Evolutionary conservation across 2,329 filamentous ascomycete genomes (phyloP).

Genomic region (Penicillium crustosum): DNA sequence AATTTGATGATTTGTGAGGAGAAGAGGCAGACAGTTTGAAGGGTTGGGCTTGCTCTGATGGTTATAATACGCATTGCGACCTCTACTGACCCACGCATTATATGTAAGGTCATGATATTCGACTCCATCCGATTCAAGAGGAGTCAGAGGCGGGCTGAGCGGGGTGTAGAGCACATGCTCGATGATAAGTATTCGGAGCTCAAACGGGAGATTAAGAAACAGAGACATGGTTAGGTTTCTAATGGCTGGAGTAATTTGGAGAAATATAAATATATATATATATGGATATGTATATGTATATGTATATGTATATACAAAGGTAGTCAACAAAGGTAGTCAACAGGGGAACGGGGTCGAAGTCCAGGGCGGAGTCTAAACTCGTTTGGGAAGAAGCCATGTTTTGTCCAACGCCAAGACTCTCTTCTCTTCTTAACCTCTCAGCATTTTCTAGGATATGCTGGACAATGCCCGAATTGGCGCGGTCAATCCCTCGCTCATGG

Average conservation of each 20-base stretch:
- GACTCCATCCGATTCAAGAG: background rate
- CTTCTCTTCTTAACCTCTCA: background rate
- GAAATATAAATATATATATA: too few species aligned
- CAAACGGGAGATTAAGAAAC: background rate
- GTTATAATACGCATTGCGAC: background rate
- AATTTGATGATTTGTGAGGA: background rate
- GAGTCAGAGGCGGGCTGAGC: background rate
- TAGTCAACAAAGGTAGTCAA: too few species aligned
- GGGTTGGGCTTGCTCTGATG: background rate
- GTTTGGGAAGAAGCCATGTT: background rate
- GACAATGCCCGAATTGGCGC: conserved; percentile 42
- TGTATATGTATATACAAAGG: too few species aligned
- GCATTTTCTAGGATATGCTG: conserved; percentile 10
- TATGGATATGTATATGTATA: too few species aligned
- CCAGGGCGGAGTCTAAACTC: conserved; percentile 3
- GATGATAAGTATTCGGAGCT: background rate
- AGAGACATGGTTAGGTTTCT: background rate
- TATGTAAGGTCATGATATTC: background rate
- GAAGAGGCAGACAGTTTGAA: background rate
- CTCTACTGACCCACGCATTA: background rate
- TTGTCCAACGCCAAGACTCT: background rate
- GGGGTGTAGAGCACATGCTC: background rate
- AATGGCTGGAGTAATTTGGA: background rate
- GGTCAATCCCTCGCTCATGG: conserved; percentile 56
- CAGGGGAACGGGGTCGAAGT: too few species aligned